Evolutionary conservation across 139 green algal genomes (phyloP).

Genomic region (Asterochloris sp.): DNA sequence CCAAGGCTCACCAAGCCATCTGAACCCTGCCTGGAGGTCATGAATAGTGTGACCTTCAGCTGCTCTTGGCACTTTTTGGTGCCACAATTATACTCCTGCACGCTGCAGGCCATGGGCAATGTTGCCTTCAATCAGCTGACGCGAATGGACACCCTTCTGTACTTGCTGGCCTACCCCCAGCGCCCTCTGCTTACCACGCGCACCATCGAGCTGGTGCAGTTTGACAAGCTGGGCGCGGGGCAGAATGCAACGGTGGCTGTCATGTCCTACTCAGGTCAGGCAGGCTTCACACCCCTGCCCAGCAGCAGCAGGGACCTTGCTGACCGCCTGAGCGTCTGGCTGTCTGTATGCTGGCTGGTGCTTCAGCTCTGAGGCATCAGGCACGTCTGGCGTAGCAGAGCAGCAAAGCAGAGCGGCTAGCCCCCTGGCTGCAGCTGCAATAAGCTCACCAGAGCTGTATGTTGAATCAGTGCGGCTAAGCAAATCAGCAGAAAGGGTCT

Average conservation of each 20-base stretch:
- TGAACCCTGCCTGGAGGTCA: too few relatives aligned
- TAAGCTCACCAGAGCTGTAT: too few relatives aligned
- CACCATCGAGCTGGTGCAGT: constrained; percentile 92
- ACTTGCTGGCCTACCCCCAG: constrained; percentile 95
- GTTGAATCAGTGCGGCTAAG: too few relatives aligned
- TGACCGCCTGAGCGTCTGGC: constrained; percentile 7
- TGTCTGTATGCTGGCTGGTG: not conserved
- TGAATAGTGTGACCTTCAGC: too few relatives aligned
- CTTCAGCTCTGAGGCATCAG: not conserved
- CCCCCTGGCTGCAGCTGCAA: too few relatives aligned
- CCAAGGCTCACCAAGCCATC: too few relatives aligned
- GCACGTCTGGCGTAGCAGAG: not conserved
- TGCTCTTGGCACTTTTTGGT: too few relatives aligned
- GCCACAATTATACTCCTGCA: too few relatives aligned
- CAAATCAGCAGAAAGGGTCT: too few relatives aligned
- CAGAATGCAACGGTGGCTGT: constrained; percentile 98
- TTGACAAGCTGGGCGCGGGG: constrained; percentile 92
- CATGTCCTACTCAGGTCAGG: constrained; percentile 82
- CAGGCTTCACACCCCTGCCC: constrained; percentile 19
- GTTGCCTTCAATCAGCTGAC: constrained; percentile 95
- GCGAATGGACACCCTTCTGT: constrained; percentile 96
- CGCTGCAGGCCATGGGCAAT: constrained; percentile 96
- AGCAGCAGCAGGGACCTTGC: too few relatives aligned
- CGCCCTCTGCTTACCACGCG: constrained; percentile 94
- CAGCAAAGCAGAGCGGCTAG: not conserved